A percentile compares a stretch with the other conserved stretches of the same genome.
phyloP scores from a whole-genome alignment of 2,329 filamentous ascomycete species.

The Talaromyces albobiverticillius region DNA sequence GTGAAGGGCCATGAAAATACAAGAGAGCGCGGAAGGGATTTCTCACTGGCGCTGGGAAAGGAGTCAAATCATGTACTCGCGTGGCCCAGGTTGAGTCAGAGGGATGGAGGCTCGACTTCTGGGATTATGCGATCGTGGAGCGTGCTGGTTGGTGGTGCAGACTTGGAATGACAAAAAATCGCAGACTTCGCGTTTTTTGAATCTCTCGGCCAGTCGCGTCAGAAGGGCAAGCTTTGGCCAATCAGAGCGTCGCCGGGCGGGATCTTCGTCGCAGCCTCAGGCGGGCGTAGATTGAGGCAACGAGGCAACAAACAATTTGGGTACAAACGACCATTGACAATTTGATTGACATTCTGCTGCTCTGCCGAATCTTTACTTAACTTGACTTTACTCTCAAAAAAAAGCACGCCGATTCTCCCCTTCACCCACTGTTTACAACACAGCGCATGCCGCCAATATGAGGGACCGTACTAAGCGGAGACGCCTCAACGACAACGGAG shows the following conservation, averaged over 20 bases:
- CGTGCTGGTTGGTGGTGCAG: too few species aligned
- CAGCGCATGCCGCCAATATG: constrained; percentile 2
- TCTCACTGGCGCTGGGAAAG: background rate
- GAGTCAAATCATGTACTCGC: background rate
- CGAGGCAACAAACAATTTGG: too few species aligned
- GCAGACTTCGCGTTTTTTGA: background rate
- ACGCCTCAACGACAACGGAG: constrained; percentile 7
- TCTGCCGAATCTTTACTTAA: background rate
- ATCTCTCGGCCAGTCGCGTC: constrained; percentile 11
- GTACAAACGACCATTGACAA: too few species aligned
- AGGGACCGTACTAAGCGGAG: constrained; percentile 10
- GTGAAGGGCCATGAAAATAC: background rate
- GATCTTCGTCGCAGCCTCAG: constrained; percentile 38
- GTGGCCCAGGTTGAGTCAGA: background rate
- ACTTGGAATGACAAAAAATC: background rate
- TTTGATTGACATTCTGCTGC: too few species aligned
- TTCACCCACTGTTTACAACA: too few species aligned
- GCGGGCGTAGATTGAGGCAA: too few species aligned
- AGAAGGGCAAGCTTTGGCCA: constrained; percentile 18
- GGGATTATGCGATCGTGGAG: too few species aligned
- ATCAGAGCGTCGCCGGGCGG: constrained; percentile 13
- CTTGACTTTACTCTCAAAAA: background rate
- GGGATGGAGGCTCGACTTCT: background rate
- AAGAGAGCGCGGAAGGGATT: background rate
- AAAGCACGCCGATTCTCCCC: too few species aligned